Conservation (phyloP, 257 asterid species). For the Hygrophila difformis region DNA sequence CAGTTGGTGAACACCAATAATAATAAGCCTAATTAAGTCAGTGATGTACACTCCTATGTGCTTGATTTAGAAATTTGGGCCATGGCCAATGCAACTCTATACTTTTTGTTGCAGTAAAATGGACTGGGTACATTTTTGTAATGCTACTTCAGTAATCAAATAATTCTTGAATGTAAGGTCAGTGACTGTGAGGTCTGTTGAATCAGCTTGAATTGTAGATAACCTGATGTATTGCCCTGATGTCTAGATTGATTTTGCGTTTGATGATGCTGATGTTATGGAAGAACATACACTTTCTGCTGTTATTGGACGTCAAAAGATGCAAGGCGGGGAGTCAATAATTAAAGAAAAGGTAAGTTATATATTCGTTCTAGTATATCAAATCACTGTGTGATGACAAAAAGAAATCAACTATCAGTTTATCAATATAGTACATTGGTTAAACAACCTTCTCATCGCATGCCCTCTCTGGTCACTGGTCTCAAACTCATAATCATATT, state of each 20-base stretch:
- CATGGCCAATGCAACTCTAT: not conserved
- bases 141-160: not conserved
- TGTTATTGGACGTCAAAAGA: slow-evolving; percentile 52
- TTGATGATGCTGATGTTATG: slow-evolving; percentile 63
- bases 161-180: no score
- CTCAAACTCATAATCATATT: not conserved
- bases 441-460: not conserved
- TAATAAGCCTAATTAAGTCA: no score
- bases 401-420: not conserved
- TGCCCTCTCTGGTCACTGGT: not conserved
- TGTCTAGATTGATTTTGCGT: slow-evolving; percentile 51
- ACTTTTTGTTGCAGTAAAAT: no score
- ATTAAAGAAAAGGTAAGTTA: slow-evolving; percentile 60
- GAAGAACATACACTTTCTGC: slow-evolving; percentile 63
- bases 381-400: not conserved
- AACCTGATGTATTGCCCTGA: not conserved
- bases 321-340: slow-evolving; percentile 61
- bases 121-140: not conserved
- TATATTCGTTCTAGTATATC: slow-evolving; percentile 1
- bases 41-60: no score
- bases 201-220: not conserved
- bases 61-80: no score
- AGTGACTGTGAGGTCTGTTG: not conserved
- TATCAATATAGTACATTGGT: not conserved
- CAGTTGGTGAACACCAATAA: no score